Base-by-base conservation (phyloP, 306 rosid species). In the Vigna reflexopilosa region DNA sequence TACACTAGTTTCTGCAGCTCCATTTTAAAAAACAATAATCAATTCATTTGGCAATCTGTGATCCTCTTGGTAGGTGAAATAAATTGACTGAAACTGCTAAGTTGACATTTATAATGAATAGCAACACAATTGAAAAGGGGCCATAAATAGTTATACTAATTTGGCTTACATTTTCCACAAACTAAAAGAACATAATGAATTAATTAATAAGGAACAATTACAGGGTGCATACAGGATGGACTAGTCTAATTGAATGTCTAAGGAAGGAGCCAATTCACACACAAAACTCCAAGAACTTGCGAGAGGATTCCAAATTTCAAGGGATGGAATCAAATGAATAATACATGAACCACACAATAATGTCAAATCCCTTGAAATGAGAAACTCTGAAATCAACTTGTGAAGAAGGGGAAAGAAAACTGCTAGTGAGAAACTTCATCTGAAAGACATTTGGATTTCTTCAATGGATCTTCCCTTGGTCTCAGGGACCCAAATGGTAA, bases 381-480 rank as follows among this genome's bases (percentile, higher is more conserved):
- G 8, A 73, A 75, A 72, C 22, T 73, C 72, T 55, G 69, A 73
- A 67, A 79, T 42, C 65, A 68, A 45, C 63, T 55, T 68, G 82
- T 72, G 50, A 78, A 49, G 47, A 28, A 63, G 66, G 48, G 7
- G 12, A 8, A 16, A 51, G 17, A 63, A 62, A 79, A 50, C 15
- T 45, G 67, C 81, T 5, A 1, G 52, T 58, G 67, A 26, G 65
- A 85, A 84, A 56, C 56, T 77, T 91, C 86, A 93, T 95, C 94
- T 91, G 89, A 95, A 95, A 80, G 89, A 90, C 72, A 5, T 75
- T 66, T 95, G 98, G 52, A 95, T 95, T 87, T 95, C 98, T 91
- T 95, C 99, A 34, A 95, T 90, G 47, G 94, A 77, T 88, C 87
- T 91, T 10, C 98, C 99, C 77, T 95, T 95, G 12, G 99, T 95